These are phyloP conservation scores for Ophiocordyceps camponoti-saundersi DNA, from an alignment of 2,329 filamentous ascomycete species.

Conservation along the genomic window DNA sequence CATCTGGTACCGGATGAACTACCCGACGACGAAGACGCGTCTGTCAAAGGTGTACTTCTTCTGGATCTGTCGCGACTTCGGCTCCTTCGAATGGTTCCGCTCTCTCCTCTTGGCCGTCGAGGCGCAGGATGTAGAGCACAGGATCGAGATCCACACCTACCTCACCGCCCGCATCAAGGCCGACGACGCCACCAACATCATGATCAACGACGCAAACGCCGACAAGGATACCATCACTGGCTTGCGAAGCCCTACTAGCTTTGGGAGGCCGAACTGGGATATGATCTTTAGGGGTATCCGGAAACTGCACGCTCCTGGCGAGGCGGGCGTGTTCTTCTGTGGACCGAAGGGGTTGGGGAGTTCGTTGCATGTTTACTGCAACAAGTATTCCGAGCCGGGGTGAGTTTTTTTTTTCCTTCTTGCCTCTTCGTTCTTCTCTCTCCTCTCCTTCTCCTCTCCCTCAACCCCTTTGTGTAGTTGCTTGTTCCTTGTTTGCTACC, in stretches of 20 bases:
- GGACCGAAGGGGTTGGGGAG: slow-evolving; percentile 68
- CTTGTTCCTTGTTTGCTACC: background rate
- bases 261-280: slow-evolving; percentile 78
- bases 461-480: background rate
- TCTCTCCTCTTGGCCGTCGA: slow-evolving; percentile 72
- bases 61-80: slow-evolving; percentile 82
- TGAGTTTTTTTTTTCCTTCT: slow-evolving; percentile 23
- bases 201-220: slow-evolving; percentile 78
- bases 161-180: slow-evolving; percentile 75
- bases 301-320: slow-evolving; percentile 57
- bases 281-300: slow-evolving; percentile 75
- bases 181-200: slow-evolving; percentile 78
- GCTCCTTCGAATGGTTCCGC: slow-evolving; percentile 79
- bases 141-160: slow-evolving; percentile 82
- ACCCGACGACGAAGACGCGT: slow-evolving; percentile 61
- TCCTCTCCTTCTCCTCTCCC: too few species aligned
- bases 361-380: slow-evolving; percentile 65
- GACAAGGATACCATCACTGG: slow-evolving; percentile 76
- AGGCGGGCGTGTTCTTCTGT: slow-evolving; percentile 72
- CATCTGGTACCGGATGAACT: slow-evolving; percentile 90
- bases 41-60: slow-evolving; percentile 83
- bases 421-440: slow-evolving; percentile 3
- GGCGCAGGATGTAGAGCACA: slow-evolving; percentile 66
- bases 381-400: slow-evolving; percentile 73
- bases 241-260: slow-evolving; percentile 66